phyloP scores from a whole-genome alignment of 2,329 filamentous ascomycete species.

The Neocatenulostroma microsporum region DNA sequence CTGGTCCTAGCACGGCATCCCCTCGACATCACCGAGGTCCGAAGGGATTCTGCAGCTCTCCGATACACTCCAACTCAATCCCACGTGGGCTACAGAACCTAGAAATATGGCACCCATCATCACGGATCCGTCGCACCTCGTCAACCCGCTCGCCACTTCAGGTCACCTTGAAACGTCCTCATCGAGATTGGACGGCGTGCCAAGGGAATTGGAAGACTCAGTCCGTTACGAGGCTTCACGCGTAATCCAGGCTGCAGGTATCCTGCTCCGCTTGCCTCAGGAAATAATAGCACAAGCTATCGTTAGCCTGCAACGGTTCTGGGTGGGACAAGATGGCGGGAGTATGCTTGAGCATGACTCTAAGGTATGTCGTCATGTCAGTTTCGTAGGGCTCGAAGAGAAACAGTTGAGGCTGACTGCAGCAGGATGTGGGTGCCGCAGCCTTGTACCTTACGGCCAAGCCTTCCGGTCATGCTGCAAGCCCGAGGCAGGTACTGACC shows the following conservation, averaged over 20 bases:
- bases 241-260: conserved; percentile 68
- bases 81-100: too few relatives aligned
- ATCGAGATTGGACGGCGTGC: conserved; percentile 52
- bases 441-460: conserved; percentile 76
- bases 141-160: conserved; percentile 65
- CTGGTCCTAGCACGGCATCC: too few relatives aligned
- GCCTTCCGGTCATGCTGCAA: conserved; percentile 66
- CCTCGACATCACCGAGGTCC: too few relatives aligned
- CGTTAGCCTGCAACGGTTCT: conserved; percentile 73
- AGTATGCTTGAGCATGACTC: conserved; percentile 44
- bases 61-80: too few relatives aligned
- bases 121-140: conserved; percentile 41
- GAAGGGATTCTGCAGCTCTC: too few relatives aligned
- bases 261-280: conserved; percentile 76
- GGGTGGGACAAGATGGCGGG: conserved; percentile 52
- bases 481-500: conserved; percentile 72
- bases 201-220: conserved; percentile 61
- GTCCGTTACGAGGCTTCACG: conserved; percentile 64
- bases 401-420: conserved; percentile 7
- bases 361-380: conserved; percentile 36
- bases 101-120: conserved; percentile 25
- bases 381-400: not conserved
- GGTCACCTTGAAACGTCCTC: conserved; percentile 56
- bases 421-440: conserved; percentile 71
- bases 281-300: conserved; percentile 80